Percentiles rank a stretch among this genome's conserved stretches.
These are phyloP conservation scores for Colletotrichum sp. DNA, from an alignment of 2,329 filamentous ascomycete species.

Conservation along the genomic window DNA sequence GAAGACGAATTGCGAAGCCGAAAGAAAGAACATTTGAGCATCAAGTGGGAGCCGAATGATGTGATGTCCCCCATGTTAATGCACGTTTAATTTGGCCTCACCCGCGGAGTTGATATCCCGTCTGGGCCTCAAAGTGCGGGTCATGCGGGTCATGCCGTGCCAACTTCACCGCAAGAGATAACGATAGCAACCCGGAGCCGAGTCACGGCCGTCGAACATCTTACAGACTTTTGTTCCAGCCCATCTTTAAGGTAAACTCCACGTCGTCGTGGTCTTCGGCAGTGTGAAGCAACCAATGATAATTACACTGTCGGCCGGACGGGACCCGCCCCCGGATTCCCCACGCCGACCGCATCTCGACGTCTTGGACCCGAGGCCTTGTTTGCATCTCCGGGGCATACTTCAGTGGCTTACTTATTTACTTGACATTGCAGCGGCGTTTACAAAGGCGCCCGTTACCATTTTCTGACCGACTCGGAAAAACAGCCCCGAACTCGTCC, in stretches of 20 bases:
- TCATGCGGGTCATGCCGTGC: neutral
- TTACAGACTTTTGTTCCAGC: too few species aligned
- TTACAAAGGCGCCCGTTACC: rapidly evolving
- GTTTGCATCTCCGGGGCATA: too few species aligned
- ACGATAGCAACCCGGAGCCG: neutral
- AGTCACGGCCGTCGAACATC: neutral
- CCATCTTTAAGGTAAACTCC: neutral
- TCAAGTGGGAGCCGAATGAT: neutral
- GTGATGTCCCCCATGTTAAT: neutral
- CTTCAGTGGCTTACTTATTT: too few species aligned
- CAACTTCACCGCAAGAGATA: rapidly evolving
- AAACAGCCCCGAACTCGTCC: neutral
- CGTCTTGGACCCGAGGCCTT: too few species aligned
- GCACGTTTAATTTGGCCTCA: neutral
- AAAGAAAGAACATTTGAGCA: neutral
- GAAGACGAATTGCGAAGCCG: neutral
- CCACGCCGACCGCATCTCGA: neutral
- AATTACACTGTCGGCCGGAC: neutral
- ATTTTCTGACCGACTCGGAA: neutral
- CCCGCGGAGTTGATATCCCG: neutral
- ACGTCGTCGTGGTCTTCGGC: neutral
- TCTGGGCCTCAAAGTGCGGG: neutral
- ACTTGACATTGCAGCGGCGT: neutral
- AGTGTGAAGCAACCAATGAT: neutral
- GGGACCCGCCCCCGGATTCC: neutral